These are phyloP conservation scores for Kluyveromyces aestuarii DNA, from an alignment of 805 yeast genomes.

Conservation along the genomic window DNA sequence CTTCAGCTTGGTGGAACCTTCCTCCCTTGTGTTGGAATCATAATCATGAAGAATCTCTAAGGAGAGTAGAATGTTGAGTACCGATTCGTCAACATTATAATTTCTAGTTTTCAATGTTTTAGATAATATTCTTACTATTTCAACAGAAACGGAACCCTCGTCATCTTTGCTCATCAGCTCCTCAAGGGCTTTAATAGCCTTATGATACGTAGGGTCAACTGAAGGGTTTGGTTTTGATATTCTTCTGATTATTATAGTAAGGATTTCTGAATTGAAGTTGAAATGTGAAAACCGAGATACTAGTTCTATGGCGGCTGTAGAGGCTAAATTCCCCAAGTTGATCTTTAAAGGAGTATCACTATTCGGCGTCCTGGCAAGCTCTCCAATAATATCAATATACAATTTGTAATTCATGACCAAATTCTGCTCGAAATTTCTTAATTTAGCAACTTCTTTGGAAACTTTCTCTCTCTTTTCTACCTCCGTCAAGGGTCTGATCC, in stretches of 20 bases:
- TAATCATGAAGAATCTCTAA: slow-evolving; percentile 59
- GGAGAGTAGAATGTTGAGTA: slow-evolving; percentile 62
- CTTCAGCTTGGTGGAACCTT: slow-evolving; percentile 38
- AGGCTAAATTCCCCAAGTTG: slow-evolving; percentile 45
- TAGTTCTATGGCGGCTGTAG: slow-evolving; percentile 74
- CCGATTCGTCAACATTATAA: slow-evolving; percentile 77
- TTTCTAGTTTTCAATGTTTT: slow-evolving; percentile 66
- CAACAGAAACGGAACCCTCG: slow-evolving; percentile 72
- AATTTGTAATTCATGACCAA: slow-evolving; percentile 59
- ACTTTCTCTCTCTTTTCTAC: slow-evolving; percentile 75
- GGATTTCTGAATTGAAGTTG: slow-evolving; percentile 70
- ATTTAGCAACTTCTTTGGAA: slow-evolving; percentile 66
- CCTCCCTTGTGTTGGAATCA: slow-evolving; percentile 52
- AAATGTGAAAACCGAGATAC: slow-evolving; percentile 61
- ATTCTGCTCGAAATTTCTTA: slow-evolving; percentile 74
- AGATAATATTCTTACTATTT: slow-evolving; percentile 55
- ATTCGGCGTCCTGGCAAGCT: slow-evolving; percentile 32
- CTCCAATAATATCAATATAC: slow-evolving; percentile 50
- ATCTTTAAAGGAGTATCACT: slow-evolving; percentile 25
- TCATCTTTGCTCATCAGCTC: slow-evolving; percentile 70
- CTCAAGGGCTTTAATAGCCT: slow-evolving; percentile 59
- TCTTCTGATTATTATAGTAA: slow-evolving; percentile 58
- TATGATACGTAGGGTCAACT: slow-evolving; percentile 40
- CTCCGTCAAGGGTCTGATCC: slow-evolving; percentile 75
- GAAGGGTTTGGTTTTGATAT: slow-evolving; percentile 47